Percentiles rank a stretch among this genome's conserved stretches.
phyloP scores from a whole-genome alignment of 257 asterid genomes.

The Verbascum thapsus region DNA sequence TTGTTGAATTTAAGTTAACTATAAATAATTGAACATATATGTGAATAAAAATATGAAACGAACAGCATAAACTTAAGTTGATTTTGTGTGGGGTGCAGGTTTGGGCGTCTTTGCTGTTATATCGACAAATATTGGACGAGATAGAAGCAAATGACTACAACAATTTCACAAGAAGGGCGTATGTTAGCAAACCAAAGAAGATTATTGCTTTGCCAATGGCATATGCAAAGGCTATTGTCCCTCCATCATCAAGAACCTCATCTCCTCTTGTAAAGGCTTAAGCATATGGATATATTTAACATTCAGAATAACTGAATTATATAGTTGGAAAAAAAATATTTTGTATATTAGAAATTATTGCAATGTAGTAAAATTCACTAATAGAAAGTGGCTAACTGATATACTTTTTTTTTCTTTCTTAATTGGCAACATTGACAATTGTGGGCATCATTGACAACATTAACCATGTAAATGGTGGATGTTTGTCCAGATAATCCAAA shows the following conservation, averaged over 20 bases:
- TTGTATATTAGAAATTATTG: conserved; percentile 40
- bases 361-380: conserved; percentile 27
- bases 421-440: too few relatives aligned
- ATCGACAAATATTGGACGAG: conserved; percentile 87
- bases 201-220: conserved; percentile 81
- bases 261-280: conserved; percentile 55
- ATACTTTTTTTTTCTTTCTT: too few relatives aligned
- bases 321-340: too few relatives aligned
- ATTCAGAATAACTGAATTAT: conserved; percentile 12
- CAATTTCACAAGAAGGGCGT: conserved; percentile 92
- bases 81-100: conserved; percentile 56
- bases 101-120: conserved; percentile 75
- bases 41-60: too few relatives aligned
- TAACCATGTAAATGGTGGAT: too few relatives aligned
- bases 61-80: too few relatives aligned
- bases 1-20: too few relatives aligned
- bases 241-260: conserved; percentile 61
- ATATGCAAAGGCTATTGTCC: conserved; percentile 77
- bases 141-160: conserved; percentile 95
- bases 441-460: too few relatives aligned
- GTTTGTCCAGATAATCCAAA: too few relatives aligned
- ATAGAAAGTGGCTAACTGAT: too few relatives aligned
- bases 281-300: conserved; percentile 10
- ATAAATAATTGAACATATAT: too few relatives aligned
- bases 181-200: conserved; percentile 87